Conservation (phyloP, 345 rosid species). For the Eucalyptus caleyi region DNA sequence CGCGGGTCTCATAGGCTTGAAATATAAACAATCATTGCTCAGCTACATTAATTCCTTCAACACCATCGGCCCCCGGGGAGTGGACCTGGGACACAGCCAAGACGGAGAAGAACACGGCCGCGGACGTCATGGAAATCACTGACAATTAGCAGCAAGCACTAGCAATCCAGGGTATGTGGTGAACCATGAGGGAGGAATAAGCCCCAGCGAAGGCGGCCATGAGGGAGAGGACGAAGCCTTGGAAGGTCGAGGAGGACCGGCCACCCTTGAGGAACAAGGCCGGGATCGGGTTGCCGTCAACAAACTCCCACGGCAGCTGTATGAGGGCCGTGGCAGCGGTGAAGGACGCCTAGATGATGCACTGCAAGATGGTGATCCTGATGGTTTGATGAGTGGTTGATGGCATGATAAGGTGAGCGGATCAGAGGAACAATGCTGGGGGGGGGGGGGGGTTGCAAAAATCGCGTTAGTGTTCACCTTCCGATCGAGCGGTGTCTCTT, state of each 20-base stretch:
- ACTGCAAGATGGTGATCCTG: not conserved
- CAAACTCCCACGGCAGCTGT: not conserved
- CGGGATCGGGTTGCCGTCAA: not conserved
- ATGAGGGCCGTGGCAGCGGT: not conserved
- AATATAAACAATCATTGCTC: not conserved
- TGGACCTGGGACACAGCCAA: not conserved
- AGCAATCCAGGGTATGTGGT: not conserved
- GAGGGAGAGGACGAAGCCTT: not conserved
- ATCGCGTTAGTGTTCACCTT: not conserved
- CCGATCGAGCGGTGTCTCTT: not conserved
- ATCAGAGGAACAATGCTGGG: not conserved
- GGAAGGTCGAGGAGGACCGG: not conserved
- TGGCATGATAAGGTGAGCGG: not conserved
- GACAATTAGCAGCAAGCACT: not conserved
- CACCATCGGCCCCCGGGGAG: not conserved
- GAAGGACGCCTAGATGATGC: not conserved
- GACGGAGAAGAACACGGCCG: not conserved
- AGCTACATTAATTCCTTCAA: not conserved
- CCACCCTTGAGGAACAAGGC: not conserved
- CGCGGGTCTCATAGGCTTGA: not conserved
- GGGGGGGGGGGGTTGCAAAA: not conserved
- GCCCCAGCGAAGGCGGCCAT: not conserved
- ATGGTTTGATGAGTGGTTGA: not conserved
- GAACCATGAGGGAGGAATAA: not conserved
- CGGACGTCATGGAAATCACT: not conserved